Percentiles rank a stretch among this genome's conserved stretches.
Conservation (phyloP, 306 rosid genomes). For the Abrus pulchellus region DNA sequence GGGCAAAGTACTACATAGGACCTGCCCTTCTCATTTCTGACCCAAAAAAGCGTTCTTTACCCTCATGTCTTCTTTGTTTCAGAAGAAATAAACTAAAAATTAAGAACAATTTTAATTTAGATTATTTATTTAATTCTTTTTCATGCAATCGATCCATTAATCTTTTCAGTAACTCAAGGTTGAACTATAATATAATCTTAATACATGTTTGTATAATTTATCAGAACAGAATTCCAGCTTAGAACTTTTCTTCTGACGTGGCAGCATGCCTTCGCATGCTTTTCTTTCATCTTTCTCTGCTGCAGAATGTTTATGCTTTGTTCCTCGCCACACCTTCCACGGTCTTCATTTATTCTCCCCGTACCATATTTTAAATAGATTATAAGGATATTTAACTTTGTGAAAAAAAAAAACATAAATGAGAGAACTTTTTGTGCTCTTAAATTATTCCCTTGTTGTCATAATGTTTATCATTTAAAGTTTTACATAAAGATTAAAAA, state of each 20-base stretch:
- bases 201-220: background rate
- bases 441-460: too few species aligned
- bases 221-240: constrained; percentile 11
- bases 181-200: background rate
- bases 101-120: too few species aligned
- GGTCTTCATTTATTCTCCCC: background rate
- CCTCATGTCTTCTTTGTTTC: too few species aligned
- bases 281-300: background rate
- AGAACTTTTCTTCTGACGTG: constrained; percentile 41
- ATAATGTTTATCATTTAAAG: too few species aligned
- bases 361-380: background rate
- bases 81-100: too few species aligned
- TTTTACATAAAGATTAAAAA: too few species aligned
- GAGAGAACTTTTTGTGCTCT: too few species aligned
- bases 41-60: too few species aligned
- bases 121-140: too few species aligned
- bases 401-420: too few species aligned
- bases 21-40: background rate
- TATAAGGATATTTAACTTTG: too few species aligned
- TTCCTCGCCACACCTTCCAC: constrained; percentile 1
- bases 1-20: constrained; percentile 11
- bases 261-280: constrained; percentile 36
- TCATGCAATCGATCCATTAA: too few species aligned
- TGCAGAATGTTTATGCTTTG: background rate
- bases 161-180: background rate